A percentile compares a stretch with the other conserved stretches of the same genome.
phyloP scores from a whole-genome alignment of 2,329 filamentous ascomycete species.

The Erysiphe pulchra region DNA sequence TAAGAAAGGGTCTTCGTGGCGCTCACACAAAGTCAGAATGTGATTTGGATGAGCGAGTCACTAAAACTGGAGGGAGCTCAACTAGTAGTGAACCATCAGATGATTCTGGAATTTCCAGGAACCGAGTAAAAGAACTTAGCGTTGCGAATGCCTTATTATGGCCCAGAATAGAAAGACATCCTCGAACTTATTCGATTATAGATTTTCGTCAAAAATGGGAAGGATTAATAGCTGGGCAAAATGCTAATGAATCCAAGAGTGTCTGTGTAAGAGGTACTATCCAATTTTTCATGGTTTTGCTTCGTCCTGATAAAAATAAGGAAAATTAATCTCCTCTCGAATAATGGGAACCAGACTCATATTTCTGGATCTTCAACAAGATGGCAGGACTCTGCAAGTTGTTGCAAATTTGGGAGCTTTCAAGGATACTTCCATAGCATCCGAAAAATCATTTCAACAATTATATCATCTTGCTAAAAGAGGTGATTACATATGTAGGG shows the following conservation, averaged over 20 bases:
- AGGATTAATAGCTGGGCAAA: slow-evolving; percentile 14
- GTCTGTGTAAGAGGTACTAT: slow-evolving; percentile 6
- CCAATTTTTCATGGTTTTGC: neutral
- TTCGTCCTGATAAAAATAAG: neutral
- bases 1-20: too few relatives aligned
- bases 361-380: slow-evolving; percentile 59
- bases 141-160: slow-evolving; percentile 25
- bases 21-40: too few relatives aligned
- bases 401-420: slow-evolving; percentile 18
- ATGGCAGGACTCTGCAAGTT: slow-evolving; percentile 47
- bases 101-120: slow-evolving; percentile 3
- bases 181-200: slow-evolving; percentile 13
- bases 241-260: neutral
- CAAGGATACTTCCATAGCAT: slow-evolving; percentile 8
- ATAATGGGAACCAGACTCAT: slow-evolving; percentile 50
- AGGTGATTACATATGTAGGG: slow-evolving; percentile 65
- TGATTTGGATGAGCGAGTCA: too few relatives aligned
- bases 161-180: slow-evolving; percentile 21
- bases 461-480: slow-evolving; percentile 42
- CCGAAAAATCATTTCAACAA: slow-evolving; percentile 24
- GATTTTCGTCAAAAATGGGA: slow-evolving; percentile 13
- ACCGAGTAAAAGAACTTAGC: slow-evolving; percentile 27
- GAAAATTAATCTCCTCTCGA: slow-evolving; percentile 23
- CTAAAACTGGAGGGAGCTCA: too few relatives aligned
- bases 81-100: too few relatives aligned